Evolutionary conservation across 1,139 yeast species (phyloP).

Genomic region (Wickerhamiella infanticola): DNA sequence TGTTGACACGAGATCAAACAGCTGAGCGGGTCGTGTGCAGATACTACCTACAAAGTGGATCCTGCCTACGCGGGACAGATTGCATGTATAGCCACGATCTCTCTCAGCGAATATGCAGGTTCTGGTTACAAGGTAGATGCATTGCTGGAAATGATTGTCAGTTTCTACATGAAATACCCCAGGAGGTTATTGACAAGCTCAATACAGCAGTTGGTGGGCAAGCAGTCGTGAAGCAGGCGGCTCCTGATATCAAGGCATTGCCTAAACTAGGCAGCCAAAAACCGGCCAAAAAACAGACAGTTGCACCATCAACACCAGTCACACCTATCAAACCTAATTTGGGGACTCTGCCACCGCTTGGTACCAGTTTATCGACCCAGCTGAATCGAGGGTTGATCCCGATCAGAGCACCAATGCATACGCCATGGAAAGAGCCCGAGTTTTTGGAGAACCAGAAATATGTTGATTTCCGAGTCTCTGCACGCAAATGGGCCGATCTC

Average conservation of each 20-base stretch:
- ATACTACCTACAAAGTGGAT: conserved; percentile 27
- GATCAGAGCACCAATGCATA: conserved; percentile 18
- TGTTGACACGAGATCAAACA: conserved; percentile 13
- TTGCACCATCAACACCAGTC: not conserved
- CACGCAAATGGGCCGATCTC: conserved; percentile 19
- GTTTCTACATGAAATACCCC: conserved; percentile 27
- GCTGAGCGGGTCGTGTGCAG: conserved; percentile 24
- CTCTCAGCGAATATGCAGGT: conserved; percentile 27
- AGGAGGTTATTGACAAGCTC: conserved; percentile 13
- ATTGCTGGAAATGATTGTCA: conserved; percentile 27
- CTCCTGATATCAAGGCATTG: not conserved
- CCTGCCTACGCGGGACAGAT: conserved; percentile 27
- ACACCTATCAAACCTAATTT: not conserved
- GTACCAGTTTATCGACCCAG: not conserved
- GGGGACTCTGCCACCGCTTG: no score
- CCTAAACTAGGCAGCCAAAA: not conserved
- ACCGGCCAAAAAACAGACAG: not conserved
- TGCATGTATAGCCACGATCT: conserved; percentile 32
- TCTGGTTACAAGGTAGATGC: conserved; percentile 31
- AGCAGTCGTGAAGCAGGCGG: not conserved
- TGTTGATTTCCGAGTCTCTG: conserved; percentile 17
- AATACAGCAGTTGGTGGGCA: not conserved
- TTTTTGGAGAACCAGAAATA: conserved; percentile 17
- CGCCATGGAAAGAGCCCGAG: conserved; percentile 25
- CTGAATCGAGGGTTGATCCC: conserved; percentile 14